phyloP scores from a whole-genome alignment of 1,139 yeast genomes.

The Yamadazyma siamensis region DNA sequence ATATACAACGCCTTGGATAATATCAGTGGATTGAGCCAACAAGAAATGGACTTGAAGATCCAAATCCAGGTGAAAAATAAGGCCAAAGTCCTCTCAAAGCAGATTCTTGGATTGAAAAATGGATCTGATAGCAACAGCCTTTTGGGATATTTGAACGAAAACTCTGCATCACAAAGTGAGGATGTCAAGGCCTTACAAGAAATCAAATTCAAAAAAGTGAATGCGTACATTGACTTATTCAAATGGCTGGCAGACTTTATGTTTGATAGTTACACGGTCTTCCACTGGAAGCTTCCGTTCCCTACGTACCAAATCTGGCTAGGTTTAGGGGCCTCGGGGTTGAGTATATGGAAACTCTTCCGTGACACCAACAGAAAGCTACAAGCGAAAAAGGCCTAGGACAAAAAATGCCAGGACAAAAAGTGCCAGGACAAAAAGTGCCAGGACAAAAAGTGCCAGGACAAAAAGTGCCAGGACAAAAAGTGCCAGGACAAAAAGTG shows the following conservation, averaged over 20 bases:
- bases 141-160: conserved; percentile 16
- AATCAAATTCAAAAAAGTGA: conserved; percentile 36
- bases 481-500: no score
- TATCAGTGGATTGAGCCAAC: conserved; percentile 35
- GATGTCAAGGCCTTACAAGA: conserved; percentile 28
- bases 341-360: conserved; percentile 39
- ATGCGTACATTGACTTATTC: conserved; percentile 40
- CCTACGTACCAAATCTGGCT: conserved; percentile 47
- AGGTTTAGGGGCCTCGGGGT: conserved; percentile 42
- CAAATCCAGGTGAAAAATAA: conserved; percentile 39
- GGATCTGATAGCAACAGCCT: conserved; percentile 9
- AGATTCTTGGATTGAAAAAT: conserved; percentile 25
- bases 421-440: no score
- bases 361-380: conserved; percentile 30
- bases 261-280: conserved; percentile 46
- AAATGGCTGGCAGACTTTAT: conserved; percentile 41
- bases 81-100: conserved; percentile 36
- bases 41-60: conserved; percentile 41
- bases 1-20: conserved; percentile 45
- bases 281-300: conserved; percentile 37
- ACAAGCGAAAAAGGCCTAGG: no score
- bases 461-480: no score
- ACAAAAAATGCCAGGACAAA: no score
- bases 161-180: conserved; percentile 8
- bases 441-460: no score